Base-by-base conservation (phyloP, 164 flowering plant genomes). In the Litsea cubeba region DNA sequence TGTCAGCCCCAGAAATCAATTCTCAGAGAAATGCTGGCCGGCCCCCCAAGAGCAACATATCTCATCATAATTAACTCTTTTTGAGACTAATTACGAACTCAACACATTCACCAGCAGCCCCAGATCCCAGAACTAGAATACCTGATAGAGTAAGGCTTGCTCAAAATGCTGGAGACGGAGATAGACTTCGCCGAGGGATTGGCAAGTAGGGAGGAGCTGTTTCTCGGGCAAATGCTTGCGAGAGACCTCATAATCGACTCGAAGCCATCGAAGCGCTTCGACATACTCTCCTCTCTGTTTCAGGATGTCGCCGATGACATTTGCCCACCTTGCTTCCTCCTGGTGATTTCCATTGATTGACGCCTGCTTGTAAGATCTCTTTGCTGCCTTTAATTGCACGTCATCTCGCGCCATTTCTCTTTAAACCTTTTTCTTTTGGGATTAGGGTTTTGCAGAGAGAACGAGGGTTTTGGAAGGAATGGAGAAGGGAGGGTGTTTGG, bases 321-420 rank as follows among this genome's bases (percentile, higher is more conserved):
- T 96, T 54, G 98, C 98, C 98, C 98, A 96, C 62, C 94, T 75
- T 23, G 99, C 99, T 78, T 96, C 97, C 76, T 96, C 99, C 82
- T 83, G 85, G 3, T 80, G 83, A 78, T 92, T 90, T 22, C 97
- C 99, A 69, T 75, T 87, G 63, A 69, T 79, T 72, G 73, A 62
- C 25, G 99, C 97, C 50, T 70, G 81, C 78, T 83, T 79, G 81
- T 87, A 92, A 26, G 95, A 83, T 63, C 83, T 79, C 83, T 92
- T 96, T 69, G 99, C 98, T 14, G 84, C 72, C 32, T 62, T 76
- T 20, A 96, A 75, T 79, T 88, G 80, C 11, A n/a, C 72, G 57
- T 83, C 90, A 17, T 88, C 91, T 71, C 76, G 62, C 50, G 22
- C 76, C 82, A 82, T 35, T 35, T 35, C 46, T 35, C 46, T 35